Percentiles rank a stretch among this genome's conserved stretches.
Evolutionary conservation across 768 basidiomycete species (phyloP).

Genomic region (Mycena chlorophos): DNA sequence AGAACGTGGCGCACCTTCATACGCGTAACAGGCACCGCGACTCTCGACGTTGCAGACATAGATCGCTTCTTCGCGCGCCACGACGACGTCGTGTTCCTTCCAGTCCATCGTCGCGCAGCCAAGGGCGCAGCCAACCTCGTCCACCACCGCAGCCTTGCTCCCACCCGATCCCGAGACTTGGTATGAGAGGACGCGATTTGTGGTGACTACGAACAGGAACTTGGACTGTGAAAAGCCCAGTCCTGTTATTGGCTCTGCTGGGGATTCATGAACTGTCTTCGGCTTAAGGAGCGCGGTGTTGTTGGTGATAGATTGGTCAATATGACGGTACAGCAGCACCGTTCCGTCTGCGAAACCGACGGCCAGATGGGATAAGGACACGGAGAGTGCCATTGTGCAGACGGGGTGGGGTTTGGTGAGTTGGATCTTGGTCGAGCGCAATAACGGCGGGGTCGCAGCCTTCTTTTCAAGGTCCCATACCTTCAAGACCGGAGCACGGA

Average conservation of each 20-base stretch:
- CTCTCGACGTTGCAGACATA: constrained; percentile 83
- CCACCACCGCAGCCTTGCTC: constrained; percentile 65
- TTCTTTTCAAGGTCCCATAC: constrained; percentile 86
- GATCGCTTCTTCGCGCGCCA: constrained; percentile 90
- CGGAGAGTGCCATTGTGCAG: constrained; percentile 76
- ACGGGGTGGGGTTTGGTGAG: constrained; percentile 81
- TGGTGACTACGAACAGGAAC: constrained; percentile 86
- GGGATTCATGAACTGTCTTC: constrained; percentile 78
- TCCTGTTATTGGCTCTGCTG: constrained; percentile 88
- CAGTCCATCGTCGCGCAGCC: constrained; percentile 85
- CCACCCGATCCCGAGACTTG: constrained; percentile 73
- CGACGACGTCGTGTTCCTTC: constrained; percentile 69
- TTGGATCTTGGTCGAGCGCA: constrained; percentile 78
- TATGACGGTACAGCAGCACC: constrained; percentile 85
- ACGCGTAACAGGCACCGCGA: constrained; percentile 82
- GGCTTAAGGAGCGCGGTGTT: constrained; percentile 83
- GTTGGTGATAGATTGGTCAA: constrained; percentile 85
- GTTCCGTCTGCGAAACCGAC: constrained; percentile 95
- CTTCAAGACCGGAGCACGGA: constrained; percentile 71
- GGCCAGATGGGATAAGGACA: constrained; percentile 78
- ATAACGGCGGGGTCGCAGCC: constrained; percentile 57
- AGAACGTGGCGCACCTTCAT: constrained; percentile 65
- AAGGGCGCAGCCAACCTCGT: constrained; percentile 83
- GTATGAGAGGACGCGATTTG: constrained; percentile 75
- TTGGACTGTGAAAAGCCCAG: constrained; percentile 81